A percentile compares a stretch with the other conserved stretches of the same genome.
Conservation (phyloP, 257 asterid species). For the Salvia hispanica region DNA sequence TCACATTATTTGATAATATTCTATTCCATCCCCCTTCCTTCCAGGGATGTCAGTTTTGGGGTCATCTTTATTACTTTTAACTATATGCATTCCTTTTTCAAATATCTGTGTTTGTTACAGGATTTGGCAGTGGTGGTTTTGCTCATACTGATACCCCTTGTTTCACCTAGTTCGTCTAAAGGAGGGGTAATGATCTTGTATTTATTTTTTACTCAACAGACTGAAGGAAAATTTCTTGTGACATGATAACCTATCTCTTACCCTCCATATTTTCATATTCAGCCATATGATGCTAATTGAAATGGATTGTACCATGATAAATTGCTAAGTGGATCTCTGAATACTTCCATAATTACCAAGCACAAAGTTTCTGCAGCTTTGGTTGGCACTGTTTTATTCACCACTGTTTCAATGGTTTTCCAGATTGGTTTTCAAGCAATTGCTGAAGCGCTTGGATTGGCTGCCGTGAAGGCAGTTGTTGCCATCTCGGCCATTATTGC, state of each 20-base stretch:
- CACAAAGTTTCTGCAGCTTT: conserved; percentile 21
- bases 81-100: conserved; percentile 29
- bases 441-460: conserved; percentile 98
- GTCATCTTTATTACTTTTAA: conserved; percentile 20
- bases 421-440: conserved; percentile 97
- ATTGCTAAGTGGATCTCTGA: conserved; percentile 23
- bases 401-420: conserved; percentile 25
- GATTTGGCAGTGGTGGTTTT: conserved; percentile 99
- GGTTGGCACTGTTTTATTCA: conserved; percentile 28
- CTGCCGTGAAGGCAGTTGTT: conserved; percentile 97
- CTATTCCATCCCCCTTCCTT: not conserved
- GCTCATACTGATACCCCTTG: conserved; percentile 96
- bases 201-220: conserved; percentile 8
- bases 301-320: conserved; percentile 23
- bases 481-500: conserved; percentile 98
- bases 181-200: conserved; percentile 79
- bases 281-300: conserved; percentile 19
- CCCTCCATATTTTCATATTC: conserved; percentile 23
- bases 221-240: conserved; percentile 24
- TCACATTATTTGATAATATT: conserved; percentile 18
- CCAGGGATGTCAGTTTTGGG: conserved; percentile 6
- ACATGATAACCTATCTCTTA: conserved; percentile 15
- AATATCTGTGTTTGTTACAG: conserved; percentile 44
- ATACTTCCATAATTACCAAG: conserved; percentile 19
- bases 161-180: conserved; percentile 96